A percentile compares a stretch with the other conserved stretches of the same genome.
Evolutionary conservation across 495 filamentous ascomycete genomes (phyloP).

Genomic region (Opeltia flavorubescens): DNA sequence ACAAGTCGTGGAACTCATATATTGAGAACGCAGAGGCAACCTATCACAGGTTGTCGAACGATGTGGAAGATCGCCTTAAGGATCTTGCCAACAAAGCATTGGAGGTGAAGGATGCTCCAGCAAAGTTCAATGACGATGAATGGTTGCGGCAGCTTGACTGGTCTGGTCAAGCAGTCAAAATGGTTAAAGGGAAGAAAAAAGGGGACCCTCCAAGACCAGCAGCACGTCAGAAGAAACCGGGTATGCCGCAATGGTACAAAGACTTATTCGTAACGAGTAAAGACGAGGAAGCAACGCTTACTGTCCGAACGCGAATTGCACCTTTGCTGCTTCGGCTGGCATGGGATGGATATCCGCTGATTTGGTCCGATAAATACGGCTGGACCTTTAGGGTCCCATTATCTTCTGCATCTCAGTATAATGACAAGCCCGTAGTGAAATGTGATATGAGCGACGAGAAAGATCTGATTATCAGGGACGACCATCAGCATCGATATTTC

Average conservation of each 20-base stretch:
- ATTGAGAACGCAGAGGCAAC: slow-evolving; percentile 67
- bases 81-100: slow-evolving; percentile 62
- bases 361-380: slow-evolving; percentile 85
- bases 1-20: slow-evolving; percentile 77
- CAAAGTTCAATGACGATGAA: slow-evolving; percentile 58
- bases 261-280: slow-evolving; percentile 59
- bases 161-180: slow-evolving; percentile 80
- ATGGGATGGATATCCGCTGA: slow-evolving; percentile 80
- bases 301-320: slow-evolving; percentile 76
- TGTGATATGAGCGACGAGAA: slow-evolving; percentile 70
- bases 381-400: slow-evolving; percentile 78
- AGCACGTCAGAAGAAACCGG: slow-evolving; percentile 78
- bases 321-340: slow-evolving; percentile 71
- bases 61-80: slow-evolving; percentile 57
- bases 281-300: slow-evolving; percentile 51
- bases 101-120: slow-evolving; percentile 50
- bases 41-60: slow-evolving; percentile 62
- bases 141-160: slow-evolving; percentile 94
- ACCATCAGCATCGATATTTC: slow-evolving; percentile 57
- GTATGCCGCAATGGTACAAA: slow-evolving; percentile 94
- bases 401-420: slow-evolving; percentile 47
- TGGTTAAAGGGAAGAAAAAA: slow-evolving; percentile 84
- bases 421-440: slow-evolving; percentile 50
- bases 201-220: slow-evolving; percentile 61
- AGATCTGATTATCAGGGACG: slow-evolving; percentile 46